Conservation (phyloP, 768 basidiomycete species). For the Udeniomyces megalosporus region DNA sequence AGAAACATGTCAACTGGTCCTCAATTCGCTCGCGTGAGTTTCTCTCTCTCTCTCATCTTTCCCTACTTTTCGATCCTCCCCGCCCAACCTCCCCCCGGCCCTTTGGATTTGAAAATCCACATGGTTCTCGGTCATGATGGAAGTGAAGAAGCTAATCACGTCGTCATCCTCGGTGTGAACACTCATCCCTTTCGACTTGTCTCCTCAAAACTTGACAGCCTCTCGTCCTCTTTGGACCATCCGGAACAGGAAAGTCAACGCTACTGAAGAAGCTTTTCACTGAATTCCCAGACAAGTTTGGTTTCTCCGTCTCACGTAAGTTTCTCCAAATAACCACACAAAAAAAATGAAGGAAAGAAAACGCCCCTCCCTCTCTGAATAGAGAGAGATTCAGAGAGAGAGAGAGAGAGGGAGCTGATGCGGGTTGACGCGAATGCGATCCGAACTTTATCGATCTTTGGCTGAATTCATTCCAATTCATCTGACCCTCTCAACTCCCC, state of each 20-base stretch:
- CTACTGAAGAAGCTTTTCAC: conserved; percentile 64
- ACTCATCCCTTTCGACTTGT: not conserved
- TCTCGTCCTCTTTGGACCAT: conserved; percentile 76
- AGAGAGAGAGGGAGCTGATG: not conserved
- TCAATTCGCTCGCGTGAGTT: too few species aligned
- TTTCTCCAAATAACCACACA: conserved; percentile 8
- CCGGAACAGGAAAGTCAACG: conserved; percentile 87
- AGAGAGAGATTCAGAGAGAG: not conserved
- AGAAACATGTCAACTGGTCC: too few species aligned
- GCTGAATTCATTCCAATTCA: not conserved
- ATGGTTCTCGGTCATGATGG: not conserved
- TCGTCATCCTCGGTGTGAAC: not conserved
- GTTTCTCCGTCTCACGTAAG: conserved; percentile 85
- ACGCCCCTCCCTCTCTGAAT: too few species aligned
- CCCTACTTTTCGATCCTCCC: too few species aligned
- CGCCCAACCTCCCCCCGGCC: too few species aligned
- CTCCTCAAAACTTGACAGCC: conserved; percentile 31
- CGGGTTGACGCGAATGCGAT: not conserved
- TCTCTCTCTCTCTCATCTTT: too few species aligned
- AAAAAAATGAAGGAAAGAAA: not conserved
- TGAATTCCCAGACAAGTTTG: conserved; percentile 68
- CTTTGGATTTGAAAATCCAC: too few species aligned
- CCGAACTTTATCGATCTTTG: not conserved
- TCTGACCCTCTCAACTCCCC: not conserved
- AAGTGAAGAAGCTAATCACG: not conserved